Percentiles rank a stretch among this genome's conserved stretches.
Conservation (phyloP, 1,284 basidiomycete species). For the Gymnopus androsaceus region DNA sequence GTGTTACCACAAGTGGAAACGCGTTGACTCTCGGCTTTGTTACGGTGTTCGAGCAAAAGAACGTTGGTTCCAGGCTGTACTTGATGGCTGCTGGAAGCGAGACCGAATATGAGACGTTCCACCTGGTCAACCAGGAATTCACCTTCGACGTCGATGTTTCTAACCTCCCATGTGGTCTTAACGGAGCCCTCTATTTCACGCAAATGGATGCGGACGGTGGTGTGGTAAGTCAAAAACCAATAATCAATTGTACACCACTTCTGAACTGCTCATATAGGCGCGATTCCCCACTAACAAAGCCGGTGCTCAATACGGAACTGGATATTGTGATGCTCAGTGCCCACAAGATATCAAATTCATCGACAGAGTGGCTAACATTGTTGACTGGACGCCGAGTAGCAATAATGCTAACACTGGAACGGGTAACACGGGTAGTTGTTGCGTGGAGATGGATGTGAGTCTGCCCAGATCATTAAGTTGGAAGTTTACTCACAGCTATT, state of each 20-base stretch:
- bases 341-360: slow-evolving; percentile 56
- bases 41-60: slow-evolving; percentile 35
- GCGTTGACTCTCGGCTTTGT: slow-evolving; percentile 54
- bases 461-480: too few relatives aligned
- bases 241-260: not conserved
- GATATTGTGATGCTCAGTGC: slow-evolving; percentile 58
- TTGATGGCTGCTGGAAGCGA: slow-evolving; percentile 42
- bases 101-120: slow-evolving; percentile 52
- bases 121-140: slow-evolving; percentile 56
- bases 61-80: slow-evolving; percentile 58
- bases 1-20: slow-evolving; percentile 47
- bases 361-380: slow-evolving; percentile 48
- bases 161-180: slow-evolving; percentile 56
- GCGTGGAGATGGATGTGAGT: slow-evolving; percentile 51
- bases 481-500: too few relatives aligned
- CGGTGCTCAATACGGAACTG: slow-evolving; percentile 54
- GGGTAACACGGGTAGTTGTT: slow-evolving; percentile 46
- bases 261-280: slow-evolving; percentile 17
- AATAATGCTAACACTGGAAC: slow-evolving; percentile 25
- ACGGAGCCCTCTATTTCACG: slow-evolving; percentile 52
- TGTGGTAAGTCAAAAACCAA: slow-evolving; percentile 17
- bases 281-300: slow-evolving; percentile 51
- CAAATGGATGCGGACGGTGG: slow-evolving; percentile 57
- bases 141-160: slow-evolving; percentile 60
- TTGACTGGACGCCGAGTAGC: slow-evolving; percentile 32